These are phyloP conservation scores for Alternaria sp. DNA, from an alignment of 2,329 filamentous ascomycete species.

Conservation along the genomic window DNA sequence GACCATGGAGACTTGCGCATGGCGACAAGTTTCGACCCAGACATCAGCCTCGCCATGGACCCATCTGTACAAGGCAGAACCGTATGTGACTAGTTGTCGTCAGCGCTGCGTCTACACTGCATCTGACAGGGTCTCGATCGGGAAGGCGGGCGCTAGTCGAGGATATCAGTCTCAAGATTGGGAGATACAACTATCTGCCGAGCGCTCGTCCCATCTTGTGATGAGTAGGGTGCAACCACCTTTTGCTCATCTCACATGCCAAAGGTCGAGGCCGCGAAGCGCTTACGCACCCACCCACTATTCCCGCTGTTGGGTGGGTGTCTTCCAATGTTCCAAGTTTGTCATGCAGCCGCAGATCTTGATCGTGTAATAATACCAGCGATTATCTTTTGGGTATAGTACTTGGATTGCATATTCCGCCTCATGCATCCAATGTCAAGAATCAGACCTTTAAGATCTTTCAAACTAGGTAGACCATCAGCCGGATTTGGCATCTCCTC, in stretches of 20 bases:
- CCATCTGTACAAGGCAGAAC: slow-evolving; percentile 28
- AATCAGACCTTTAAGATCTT: not conserved
- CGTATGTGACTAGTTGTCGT: slow-evolving; percentile 26
- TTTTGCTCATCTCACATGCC: not conserved
- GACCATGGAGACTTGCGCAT: slow-evolving; percentile 18
- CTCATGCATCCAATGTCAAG: not conserved
- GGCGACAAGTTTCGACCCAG: slow-evolving; percentile 16
- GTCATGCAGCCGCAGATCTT: not conserved
- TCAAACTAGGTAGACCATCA: not conserved
- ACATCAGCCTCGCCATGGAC: slow-evolving; percentile 21
- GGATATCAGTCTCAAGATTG: not conserved
- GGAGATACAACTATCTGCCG: not conserved
- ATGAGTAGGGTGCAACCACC: not conserved
- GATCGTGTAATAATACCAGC: not conserved
- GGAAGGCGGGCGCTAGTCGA: not conserved
- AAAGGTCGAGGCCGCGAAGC: not conserved
- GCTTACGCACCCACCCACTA: not conserved
- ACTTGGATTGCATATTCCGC: not conserved
- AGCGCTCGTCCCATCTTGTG: not conserved
- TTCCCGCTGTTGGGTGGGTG: not conserved
- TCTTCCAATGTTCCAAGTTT: not conserved
- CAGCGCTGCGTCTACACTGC: slow-evolving; percentile 26
- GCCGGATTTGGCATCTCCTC: not conserved
- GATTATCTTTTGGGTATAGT: not conserved
- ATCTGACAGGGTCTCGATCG: slow-evolving; percentile 8